Evolutionary conservation across 1,284 basidiomycete genomes (phyloP), one percentile per base, ranked within the genome.

Genomic region (Ganoderma meredithae): DNA sequence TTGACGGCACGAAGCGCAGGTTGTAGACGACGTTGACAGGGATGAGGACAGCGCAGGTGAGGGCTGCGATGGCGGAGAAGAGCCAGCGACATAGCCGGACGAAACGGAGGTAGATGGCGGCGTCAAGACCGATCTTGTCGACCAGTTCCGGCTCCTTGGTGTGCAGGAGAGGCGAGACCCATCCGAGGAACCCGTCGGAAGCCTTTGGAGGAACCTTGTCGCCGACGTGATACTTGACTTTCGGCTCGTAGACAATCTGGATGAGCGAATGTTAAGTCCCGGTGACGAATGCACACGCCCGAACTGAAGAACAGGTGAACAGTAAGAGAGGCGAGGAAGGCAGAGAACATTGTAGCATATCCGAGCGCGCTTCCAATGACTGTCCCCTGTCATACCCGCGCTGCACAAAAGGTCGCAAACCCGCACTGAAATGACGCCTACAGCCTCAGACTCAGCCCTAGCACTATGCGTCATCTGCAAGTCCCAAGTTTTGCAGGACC

Each of bases 51-150:
- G 83, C 88, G 73, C 93, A 94, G 55, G 89, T 85, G 62, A 95
- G 81, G 62, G 88, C 62, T 0, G 93, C 89, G 64, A 96, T 84
- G 49, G 82, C 80, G 55, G 87, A 82, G 83, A 96, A 97, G 49
- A 95, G 83, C 84, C 88, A 89, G 33, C 96, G 90, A 76, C 94
- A 87, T 83, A 99, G 90, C 69, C 96, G 90, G 36, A 93, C 86
- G 79, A 99, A 98, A 27, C 97, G 92, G 22, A 99, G 88, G 80
- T 95, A 99, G 15, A 94, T 88, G 62, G 96, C 92, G 0, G 97
- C 97, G 78, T 99, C 98, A 25, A 98, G 88, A 19, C 95, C 97
- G 75, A 98, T 88, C 78, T 97, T 96, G 73, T 94, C 90, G 40
- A 99, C 84, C 56, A 99, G 88, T 73, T 96, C 92, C 36, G 92